These are phyloP conservation scores for Suillus spraguei DNA, from an alignment of 768 basidiomycete genomes.

Conservation along the genomic window DNA sequence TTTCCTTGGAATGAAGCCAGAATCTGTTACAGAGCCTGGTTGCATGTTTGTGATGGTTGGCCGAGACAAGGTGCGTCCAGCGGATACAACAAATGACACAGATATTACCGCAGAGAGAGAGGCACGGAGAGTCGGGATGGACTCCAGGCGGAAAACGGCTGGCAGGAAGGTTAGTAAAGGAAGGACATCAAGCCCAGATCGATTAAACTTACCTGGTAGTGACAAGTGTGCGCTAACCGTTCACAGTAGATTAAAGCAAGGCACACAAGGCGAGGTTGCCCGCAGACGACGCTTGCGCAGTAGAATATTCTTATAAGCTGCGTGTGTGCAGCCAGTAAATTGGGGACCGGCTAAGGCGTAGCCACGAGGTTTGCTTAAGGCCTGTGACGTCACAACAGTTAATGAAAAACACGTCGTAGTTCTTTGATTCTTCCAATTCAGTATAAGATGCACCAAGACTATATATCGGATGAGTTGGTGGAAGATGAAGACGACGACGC, in stretches of 20 bases:
- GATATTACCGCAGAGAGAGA: conserved; percentile 26
- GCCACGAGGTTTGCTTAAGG: conserved; percentile 8
- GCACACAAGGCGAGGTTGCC: conserved; percentile 10
- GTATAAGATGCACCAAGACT: not conserved
- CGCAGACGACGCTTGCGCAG: conserved; percentile 8
- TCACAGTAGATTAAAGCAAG: conserved; percentile 8
- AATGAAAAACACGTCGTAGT: conserved; percentile 4
- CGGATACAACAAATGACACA: conserved; percentile 25
- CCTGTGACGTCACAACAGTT: conserved; percentile 5
- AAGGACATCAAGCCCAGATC: conserved; percentile 8
- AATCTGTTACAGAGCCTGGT: conserved; percentile 39
- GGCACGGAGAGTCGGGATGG: conserved; percentile 28
- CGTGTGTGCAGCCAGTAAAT: conserved; percentile 10
- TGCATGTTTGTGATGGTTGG: conserved; percentile 32
- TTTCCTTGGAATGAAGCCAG: conserved; percentile 65
- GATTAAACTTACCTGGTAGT: conserved; percentile 5
- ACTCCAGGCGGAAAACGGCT: conserved; percentile 42
- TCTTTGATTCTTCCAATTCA: conserved; percentile 1
- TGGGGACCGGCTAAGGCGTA: conserved; percentile 3
- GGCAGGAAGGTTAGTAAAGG: conserved; percentile 22
- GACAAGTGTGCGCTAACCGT: conserved; percentile 4
- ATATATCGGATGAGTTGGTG: not conserved
- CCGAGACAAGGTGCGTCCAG: conserved; percentile 27
- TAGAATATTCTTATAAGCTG: conserved; percentile 1
- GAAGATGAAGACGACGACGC: not conserved